phyloP scores from a whole-genome alignment of 2,329 filamentous ascomycete genomes.

The Curvularia hawaiiensis region DNA sequence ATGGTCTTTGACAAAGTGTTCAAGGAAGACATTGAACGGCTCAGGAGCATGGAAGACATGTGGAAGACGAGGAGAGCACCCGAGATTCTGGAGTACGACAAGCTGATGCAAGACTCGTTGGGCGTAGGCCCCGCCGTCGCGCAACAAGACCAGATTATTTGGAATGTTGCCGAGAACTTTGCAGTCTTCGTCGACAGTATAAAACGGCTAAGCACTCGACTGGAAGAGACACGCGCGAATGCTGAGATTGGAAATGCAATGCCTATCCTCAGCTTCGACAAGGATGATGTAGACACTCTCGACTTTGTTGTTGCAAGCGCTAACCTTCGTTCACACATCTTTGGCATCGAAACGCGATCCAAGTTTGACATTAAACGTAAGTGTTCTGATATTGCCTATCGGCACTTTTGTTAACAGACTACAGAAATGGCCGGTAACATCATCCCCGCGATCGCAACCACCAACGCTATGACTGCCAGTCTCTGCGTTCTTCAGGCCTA shows the following conservation, averaged over 20 bases:
- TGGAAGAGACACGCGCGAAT: conserved; percentile 66
- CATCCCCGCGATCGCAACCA: conserved; percentile 96
- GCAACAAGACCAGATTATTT: conserved; percentile 73
- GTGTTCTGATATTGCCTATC: conserved; percentile 17
- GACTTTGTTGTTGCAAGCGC: conserved; percentile 92
- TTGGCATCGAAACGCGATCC: conserved; percentile 84
- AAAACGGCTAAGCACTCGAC: conserved; percentile 73
- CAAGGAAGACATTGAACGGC: conserved; percentile 77
- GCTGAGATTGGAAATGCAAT: conserved; percentile 53
- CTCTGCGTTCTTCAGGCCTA: conserved; percentile 91
- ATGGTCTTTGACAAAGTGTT: conserved; percentile 95
- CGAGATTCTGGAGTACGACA: conserved; percentile 71
- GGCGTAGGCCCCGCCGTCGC: conserved; percentile 60
- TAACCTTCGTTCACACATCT: conserved; percentile 87
- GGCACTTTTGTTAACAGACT: conserved; percentile 8
- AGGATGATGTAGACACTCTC: conserved; percentile 92
- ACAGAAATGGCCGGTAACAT: conserved; percentile 98
- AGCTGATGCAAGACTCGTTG: conserved; percentile 60
- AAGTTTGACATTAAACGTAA: conserved; percentile 90
- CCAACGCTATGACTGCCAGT: conserved; percentile 93
- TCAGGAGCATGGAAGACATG: conserved; percentile 92
- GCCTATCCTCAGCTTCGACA: conserved; percentile 85
- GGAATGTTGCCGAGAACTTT: conserved; percentile 84
- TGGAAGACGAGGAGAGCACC: conserved; percentile 85
- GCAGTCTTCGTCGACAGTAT: conserved; percentile 86